These are phyloP conservation scores for Galerina sulciceps DNA, from an alignment of 768 basidiomycete species.

Conservation along the genomic window DNA sequence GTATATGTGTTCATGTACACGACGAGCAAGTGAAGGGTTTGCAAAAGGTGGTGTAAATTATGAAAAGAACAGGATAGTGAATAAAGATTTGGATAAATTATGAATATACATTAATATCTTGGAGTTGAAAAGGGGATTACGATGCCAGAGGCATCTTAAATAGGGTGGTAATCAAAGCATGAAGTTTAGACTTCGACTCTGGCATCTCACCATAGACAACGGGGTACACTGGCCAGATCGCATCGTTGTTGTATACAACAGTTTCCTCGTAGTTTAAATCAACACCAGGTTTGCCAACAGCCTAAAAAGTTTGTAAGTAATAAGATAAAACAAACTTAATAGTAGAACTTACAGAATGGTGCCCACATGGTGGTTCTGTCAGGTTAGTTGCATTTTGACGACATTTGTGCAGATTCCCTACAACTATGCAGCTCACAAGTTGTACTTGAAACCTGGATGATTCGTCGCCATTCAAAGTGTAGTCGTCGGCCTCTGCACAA, in stretches of 20 bases:
- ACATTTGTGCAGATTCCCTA: slow-evolving; percentile 58
- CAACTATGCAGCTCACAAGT: slow-evolving; percentile 64
- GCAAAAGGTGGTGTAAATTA: background rate
- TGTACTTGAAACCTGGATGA: slow-evolving; percentile 50
- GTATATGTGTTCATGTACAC: slow-evolving; percentile 64
- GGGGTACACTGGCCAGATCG: slow-evolving; percentile 68
- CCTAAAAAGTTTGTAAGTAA: slow-evolving; percentile 33
- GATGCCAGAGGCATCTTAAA: slow-evolving; percentile 54
- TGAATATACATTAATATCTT: slow-evolving; percentile 2
- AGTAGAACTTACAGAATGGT: slow-evolving; percentile 53
- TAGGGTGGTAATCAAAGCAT: slow-evolving; percentile 38
- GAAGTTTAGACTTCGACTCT: slow-evolving; percentile 32
- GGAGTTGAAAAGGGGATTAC: slow-evolving; percentile 23
- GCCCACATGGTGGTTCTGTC: slow-evolving; percentile 56
- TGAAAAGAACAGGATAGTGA: background rate
- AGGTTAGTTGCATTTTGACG: slow-evolving; percentile 52
- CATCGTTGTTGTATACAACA: slow-evolving; percentile 68
- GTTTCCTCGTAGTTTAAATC: slow-evolving; percentile 75
- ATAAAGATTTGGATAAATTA: slow-evolving; percentile 6
- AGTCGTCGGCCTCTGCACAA: slow-evolving; percentile 67
- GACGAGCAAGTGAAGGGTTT: slow-evolving; percentile 3
- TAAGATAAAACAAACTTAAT: background rate
- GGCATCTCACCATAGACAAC: slow-evolving; percentile 58
- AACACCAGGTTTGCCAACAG: slow-evolving; percentile 64
- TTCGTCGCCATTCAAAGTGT: slow-evolving; percentile 47